Evolutionary conservation across 192 early-diverging fungal species (phyloP).

Genomic region (Coemansia guatemalensis): DNA sequence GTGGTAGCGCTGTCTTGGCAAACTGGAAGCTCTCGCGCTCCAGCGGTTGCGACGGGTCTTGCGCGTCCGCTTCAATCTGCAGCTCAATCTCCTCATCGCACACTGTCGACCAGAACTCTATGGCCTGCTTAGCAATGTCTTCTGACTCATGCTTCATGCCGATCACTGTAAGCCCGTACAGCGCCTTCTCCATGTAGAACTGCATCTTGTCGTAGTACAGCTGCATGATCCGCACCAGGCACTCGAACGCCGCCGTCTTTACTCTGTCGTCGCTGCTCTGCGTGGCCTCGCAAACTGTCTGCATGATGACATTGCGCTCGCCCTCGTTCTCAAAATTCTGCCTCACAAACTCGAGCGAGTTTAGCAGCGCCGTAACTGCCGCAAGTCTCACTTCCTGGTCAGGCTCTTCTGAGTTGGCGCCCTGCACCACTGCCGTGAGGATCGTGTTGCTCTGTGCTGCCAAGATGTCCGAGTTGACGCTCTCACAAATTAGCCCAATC

Average conservation of each 20-base stretch:
- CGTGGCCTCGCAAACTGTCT: constrained; percentile 95
- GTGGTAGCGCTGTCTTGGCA: constrained; percentile 71
- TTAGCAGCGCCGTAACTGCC: constrained; percentile 87
- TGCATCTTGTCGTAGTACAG: constrained; percentile 97
- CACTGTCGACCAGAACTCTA: constrained; percentile 99
- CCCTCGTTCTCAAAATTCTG: constrained; percentile 91
- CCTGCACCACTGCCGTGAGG: constrained; percentile 92
- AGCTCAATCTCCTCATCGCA: constrained; percentile 93
- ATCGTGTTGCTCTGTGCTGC: constrained; percentile 83
- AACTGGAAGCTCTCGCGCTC: constrained; percentile 68
- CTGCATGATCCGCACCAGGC: constrained; percentile 95
- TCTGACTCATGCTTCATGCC: constrained; percentile 91
- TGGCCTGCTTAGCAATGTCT: constrained; percentile 91
- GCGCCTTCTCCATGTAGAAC: constrained; percentile 95
- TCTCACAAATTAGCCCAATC: constrained; percentile 94
- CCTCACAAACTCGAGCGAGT: constrained; percentile 94
- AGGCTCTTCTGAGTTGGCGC: constrained; percentile 91
- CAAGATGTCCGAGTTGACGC: constrained; percentile 77
- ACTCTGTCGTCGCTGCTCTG: constrained; percentile 73
- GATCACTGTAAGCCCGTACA: constrained; percentile 85
- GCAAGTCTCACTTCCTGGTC: constrained; percentile 85
- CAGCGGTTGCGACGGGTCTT: constrained; percentile 52
- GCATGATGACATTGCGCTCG: constrained; percentile 99
- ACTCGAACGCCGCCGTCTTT: constrained; percentile 89
- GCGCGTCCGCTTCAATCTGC: constrained; percentile 56